A percentile compares a stretch with the other conserved stretches of the same genome.
phyloP scores from a whole-genome alignment of 345 rosid genomes.

The Rhodamnia argentea region DNA sequence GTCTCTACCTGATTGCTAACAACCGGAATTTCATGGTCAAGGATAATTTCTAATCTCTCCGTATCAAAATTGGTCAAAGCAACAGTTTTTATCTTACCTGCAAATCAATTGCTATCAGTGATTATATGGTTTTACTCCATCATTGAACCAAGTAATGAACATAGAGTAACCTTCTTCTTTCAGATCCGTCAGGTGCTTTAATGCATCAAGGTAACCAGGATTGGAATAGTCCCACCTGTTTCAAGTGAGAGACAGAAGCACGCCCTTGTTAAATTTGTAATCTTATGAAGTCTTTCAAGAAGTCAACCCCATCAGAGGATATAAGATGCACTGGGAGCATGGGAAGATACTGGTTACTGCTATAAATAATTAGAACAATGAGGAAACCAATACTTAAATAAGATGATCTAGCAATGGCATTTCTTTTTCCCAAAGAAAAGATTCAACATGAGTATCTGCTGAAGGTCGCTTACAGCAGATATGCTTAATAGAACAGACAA shows the following conservation, averaged over 20 bases:
- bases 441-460: background rate
- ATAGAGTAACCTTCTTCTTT: slow-evolving; percentile 68
- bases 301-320: background rate
- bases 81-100: slow-evolving; percentile 88
- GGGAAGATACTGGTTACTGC: background rate
- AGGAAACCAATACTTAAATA: background rate
- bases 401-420: background rate
- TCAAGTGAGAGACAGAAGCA: background rate
- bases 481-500: background rate
- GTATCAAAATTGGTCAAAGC: slow-evolving; percentile 97
- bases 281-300: background rate
- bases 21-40: slow-evolving; percentile 81
- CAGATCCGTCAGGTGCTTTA: slow-evolving; percentile 76
- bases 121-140: background rate
- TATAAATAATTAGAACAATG: background rate
- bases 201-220: slow-evolving; percentile 80
- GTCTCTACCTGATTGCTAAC: slow-evolving; percentile 87
- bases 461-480: background rate
- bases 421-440: background rate
- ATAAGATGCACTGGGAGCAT: background rate
- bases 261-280: background rate
- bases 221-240: slow-evolving; percentile 94
- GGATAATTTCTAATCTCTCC: slow-evolving; percentile 66
- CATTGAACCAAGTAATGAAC: background rate
- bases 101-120: slow-evolving; percentile 3